These are phyloP conservation scores for Neltuma alba DNA, from an alignment of 306 rosid genomes.

Conservation along the genomic window DNA sequence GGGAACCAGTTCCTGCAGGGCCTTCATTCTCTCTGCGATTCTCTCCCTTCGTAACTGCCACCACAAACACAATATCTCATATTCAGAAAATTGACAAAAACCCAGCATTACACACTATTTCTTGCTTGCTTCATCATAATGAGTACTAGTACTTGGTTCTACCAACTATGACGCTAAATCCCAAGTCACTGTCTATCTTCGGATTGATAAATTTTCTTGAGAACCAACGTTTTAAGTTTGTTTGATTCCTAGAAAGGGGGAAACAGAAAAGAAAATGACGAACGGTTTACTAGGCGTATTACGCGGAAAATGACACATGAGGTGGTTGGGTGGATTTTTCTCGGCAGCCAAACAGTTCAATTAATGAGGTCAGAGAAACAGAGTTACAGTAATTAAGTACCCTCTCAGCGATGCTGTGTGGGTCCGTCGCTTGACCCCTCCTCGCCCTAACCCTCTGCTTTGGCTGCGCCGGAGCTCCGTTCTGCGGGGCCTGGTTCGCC, in stretches of 20 bases:
- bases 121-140: neutral
- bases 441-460: constrained; percentile 93
- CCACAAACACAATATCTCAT: constrained; percentile 21
- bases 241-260: neutral
- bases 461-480: constrained; percentile 67
- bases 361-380: constrained; percentile 14
- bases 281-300: neutral
- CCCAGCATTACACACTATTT: neutral
- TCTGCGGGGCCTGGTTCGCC: neutral
- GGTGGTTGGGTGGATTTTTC: constrained; percentile 30
- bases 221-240: neutral
- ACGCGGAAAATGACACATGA: constrained; percentile 25
- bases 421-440: constrained; percentile 98
- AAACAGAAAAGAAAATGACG: neutral
- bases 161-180: neutral
- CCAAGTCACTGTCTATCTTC: neutral
- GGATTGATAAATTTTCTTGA: neutral
- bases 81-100: neutral
- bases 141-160: neutral
- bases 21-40: constrained; percentile 98
- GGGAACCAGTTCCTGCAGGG: constrained; percentile 96
- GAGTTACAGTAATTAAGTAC: constrained; percentile 39
- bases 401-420: constrained; percentile 98
- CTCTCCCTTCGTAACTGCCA: constrained; percentile 95
- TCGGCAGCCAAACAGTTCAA: constrained; percentile 32